Evolutionary conservation across 2,329 filamentous ascomycete species (phyloP).

Genomic region (Pseudocercospora pini-densiflorae): DNA sequence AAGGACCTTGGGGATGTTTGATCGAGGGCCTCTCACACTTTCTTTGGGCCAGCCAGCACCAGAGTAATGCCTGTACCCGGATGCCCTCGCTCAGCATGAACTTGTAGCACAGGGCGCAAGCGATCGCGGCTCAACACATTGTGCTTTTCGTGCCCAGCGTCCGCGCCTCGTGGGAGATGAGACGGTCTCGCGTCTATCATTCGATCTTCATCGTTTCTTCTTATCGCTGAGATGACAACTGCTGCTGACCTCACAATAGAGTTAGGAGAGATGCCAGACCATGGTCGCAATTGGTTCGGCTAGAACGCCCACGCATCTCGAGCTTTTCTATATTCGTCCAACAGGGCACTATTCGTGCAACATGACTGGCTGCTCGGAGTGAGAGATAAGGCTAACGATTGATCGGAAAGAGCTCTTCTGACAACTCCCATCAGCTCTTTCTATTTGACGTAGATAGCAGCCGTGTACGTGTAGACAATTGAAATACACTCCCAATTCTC

Average conservation of each 20-base stretch:
- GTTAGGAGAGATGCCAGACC: neutral
- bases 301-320: neutral
- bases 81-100: neutral
- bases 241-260: conserved; percentile 2
- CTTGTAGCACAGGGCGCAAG: neutral
- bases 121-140: neutral
- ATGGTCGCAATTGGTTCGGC: neutral
- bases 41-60: too few species aligned
- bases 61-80: neutral
- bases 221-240: neutral
- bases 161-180: conserved; percentile 8
- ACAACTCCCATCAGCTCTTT: neutral
- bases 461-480: neutral
- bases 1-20: neutral
- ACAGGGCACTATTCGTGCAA: neutral
- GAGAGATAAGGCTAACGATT: neutral
- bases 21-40: neutral
- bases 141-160: conserved; percentile 5
- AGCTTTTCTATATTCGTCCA: neutral
- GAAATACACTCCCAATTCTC: neutral
- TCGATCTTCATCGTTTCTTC: neutral
- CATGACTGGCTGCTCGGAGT: neutral
- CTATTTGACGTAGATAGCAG: conserved; percentile 7
- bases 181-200: neutral
- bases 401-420: neutral